Conservation (phyloP, 805 yeast species). For the Barnettozyma pratensis region DNA sequence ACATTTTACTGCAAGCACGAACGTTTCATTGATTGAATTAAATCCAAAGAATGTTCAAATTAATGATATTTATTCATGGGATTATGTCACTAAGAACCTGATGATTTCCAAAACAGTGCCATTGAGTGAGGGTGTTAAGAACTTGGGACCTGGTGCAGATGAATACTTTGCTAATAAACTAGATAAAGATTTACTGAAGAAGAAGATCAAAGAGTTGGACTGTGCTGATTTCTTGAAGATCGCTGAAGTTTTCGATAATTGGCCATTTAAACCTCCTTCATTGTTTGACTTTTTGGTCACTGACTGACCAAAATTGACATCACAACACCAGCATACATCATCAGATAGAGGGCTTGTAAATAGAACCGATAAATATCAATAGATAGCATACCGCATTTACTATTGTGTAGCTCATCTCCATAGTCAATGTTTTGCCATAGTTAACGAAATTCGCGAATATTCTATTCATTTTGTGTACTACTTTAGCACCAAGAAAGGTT, state of each 20-base stretch:
- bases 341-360: not conserved
- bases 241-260: slow-evolving; percentile 47
- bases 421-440: no score
- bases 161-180: slow-evolving; percentile 40
- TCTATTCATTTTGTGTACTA: no score
- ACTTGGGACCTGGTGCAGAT: slow-evolving; percentile 79
- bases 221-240: slow-evolving; percentile 50
- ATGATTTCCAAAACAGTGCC: slow-evolving; percentile 44
- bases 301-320: not conserved
- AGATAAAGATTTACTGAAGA: slow-evolving; percentile 34
- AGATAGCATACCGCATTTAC: no score
- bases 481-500: no score
- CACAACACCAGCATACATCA: no score
- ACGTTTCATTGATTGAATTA: slow-evolving; percentile 48
- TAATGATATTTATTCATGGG: slow-evolving; percentile 50
- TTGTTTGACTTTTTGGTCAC: slow-evolving; percentile 29
- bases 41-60: slow-evolving; percentile 40
- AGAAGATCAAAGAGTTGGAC: slow-evolving; percentile 43
- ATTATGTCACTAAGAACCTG: slow-evolving; percentile 59
- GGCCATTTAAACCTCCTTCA: slow-evolving; percentile 86
- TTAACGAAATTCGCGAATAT: no score
- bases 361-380: no score
- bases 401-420: not conserved
- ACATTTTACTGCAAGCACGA: slow-evolving; percentile 22
- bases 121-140: slow-evolving; percentile 39